Evolutionary conservation across 768 basidiomycete genomes (phyloP).

Genomic region (Pulveroboletus sp.): DNA sequence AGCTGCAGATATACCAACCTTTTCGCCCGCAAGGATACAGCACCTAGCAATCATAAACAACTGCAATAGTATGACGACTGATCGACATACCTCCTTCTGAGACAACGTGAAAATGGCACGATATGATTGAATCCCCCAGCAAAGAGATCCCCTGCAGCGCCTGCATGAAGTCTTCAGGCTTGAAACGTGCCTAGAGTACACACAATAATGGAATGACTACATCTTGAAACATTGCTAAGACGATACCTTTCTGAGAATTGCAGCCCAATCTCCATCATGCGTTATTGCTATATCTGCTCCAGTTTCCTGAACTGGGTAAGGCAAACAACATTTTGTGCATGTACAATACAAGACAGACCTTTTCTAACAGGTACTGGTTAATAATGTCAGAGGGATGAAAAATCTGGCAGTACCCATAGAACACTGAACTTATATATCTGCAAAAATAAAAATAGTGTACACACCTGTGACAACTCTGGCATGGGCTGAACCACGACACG

Average conservation of each 20-base stretch:
- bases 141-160: neutral
- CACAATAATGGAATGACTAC: neutral
- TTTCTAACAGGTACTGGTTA: conserved; percentile 22
- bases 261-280: conserved; percentile 23
- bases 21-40: neutral
- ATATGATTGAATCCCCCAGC: neutral
- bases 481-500: conserved; percentile 7
- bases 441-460: no score
- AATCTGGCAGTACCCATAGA: conserved; percentile 2
- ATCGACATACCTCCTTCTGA: neutral
- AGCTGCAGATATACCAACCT: neutral
- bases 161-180: conserved; percentile 1
- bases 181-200: neutral
- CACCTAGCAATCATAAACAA: neutral
- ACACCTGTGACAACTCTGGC: conserved; percentile 20
- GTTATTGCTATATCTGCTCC: conserved; percentile 23
- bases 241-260: conserved; percentile 17
- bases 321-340: neutral
- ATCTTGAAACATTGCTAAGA: conserved; percentile 1
- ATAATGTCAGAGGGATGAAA: conserved; percentile 26
- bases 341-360: conserved; percentile 5
- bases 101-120: neutral
- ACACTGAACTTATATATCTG: no score
- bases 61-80: neutral
- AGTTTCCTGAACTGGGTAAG: conserved; percentile 16